A percentile compares a stretch with the other conserved stretches of the same genome.
These are phyloP conservation scores for Zasmidium citrigriseum DNA, from an alignment of 2,329 filamentous ascomycete species.

Conservation along the genomic window DNA sequence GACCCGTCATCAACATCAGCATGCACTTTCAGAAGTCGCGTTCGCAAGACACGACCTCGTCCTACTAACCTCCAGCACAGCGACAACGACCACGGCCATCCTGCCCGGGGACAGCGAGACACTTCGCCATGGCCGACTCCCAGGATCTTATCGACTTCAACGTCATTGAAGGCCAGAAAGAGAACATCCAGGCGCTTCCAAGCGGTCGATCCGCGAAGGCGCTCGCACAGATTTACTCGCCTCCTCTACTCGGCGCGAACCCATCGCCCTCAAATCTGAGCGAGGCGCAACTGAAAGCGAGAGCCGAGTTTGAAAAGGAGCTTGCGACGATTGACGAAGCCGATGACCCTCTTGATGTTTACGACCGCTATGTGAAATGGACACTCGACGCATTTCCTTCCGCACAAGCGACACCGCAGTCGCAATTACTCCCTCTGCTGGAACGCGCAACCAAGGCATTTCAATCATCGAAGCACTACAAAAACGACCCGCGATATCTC, in stretches of 20 bases:
- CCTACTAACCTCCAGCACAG: constrained; percentile 5
- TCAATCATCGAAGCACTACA: constrained; percentile 82
- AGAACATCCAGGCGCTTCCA: constrained; percentile 94
- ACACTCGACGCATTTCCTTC: constrained; percentile 93
- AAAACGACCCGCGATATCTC: constrained; percentile 90
- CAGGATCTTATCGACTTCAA: constrained; percentile 68
- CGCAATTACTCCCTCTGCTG: constrained; percentile 83
- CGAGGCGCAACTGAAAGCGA: constrained; percentile 75
- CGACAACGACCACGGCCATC: no score
- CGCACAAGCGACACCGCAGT: constrained; percentile 85
- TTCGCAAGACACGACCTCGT: neutral
- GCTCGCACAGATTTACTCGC: constrained; percentile 77
- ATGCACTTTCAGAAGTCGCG: neutral
- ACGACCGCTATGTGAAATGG: constrained; percentile 96
- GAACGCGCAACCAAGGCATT: constrained; percentile 93
- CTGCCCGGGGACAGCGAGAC: no score
- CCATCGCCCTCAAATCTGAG: constrained; percentile 66
- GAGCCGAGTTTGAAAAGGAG: constrained; percentile 85
- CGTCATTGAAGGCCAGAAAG: constrained; percentile 93
- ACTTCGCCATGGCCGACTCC: constrained; percentile 40
- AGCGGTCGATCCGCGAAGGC: constrained; percentile 87
- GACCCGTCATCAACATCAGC: neutral
- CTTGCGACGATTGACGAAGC: constrained; percentile 76
- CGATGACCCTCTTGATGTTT: constrained; percentile 93
- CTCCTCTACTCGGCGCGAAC: constrained; percentile 38